Base-by-base conservation (phyloP, 306 rosid species). In the Elaeagnus macrophylla region DNA sequence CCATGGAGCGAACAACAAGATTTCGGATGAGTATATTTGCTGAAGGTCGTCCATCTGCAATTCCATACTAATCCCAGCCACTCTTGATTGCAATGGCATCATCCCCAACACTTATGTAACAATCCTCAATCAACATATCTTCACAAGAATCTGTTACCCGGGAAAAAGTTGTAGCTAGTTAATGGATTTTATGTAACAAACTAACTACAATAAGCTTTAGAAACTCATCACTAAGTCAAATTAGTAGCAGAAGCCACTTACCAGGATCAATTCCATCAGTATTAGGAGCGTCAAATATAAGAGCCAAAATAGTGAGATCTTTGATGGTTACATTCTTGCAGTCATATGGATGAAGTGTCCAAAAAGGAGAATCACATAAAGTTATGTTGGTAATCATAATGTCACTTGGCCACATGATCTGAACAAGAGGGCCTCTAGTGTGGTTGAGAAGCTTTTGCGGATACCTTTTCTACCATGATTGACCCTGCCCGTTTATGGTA, bases 231-330 rank as follows among this genome's bases (percentile, higher is more conserved):
- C 32, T 25, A 58, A 16, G 41, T 20, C 67, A 49, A 25, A 25
- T 25, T 25, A 25, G 32, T 38, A 45, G 51, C 35, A 72, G 53
- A 57, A 63, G 39, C 60, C 38, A 72, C 77, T 78, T 78, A 72
- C 99, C 99, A 7, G 99, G 99, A 84, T 91, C 96, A 65, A 91
- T 91, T 71, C 99, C 99, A 68, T 91, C 99, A 42, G 99, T 91
- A 61, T 91, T 91, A 59, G 99, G 99, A 70, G 99, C 99, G 61
- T 75, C 79, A 38, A 65, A 54, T 45, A 87, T 59, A 16, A 95
- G 99, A 77, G 99, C 89, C 83, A 91, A 74, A 65, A 91, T 91
- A 10, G 99, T 87, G 42, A 91, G 86, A 56, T 75, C 63, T 67
- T 66, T 83, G 54, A 91, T 68, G 10, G 96, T 91, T 46, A 91